phyloP scores from a whole-genome alignment of 805 yeast species.

The Candida berthetii region DNA sequence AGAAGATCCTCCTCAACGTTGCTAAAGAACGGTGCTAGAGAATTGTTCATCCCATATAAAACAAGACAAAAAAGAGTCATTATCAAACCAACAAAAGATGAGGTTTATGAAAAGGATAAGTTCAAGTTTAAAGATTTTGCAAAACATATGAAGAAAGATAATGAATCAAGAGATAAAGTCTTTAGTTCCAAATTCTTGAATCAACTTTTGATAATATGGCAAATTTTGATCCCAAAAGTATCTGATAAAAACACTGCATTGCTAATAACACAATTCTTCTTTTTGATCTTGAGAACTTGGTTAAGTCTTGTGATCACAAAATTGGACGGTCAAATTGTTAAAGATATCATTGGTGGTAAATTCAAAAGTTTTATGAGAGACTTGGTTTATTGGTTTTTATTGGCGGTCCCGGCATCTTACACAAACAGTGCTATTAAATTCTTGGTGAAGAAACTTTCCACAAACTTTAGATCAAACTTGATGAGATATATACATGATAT shows the following conservation, averaged over 20 bases:
- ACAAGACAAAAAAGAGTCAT: slow-evolving; percentile 19
- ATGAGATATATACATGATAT: slow-evolving; percentile 86
- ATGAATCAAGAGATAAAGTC: slow-evolving; percentile 17
- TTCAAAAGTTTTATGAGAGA: slow-evolving; percentile 72
- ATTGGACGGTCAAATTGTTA: slow-evolving; percentile 87
- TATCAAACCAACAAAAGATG: slow-evolving; percentile 21
- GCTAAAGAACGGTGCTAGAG: slow-evolving; percentile 23
- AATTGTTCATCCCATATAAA: slow-evolving; percentile 21
- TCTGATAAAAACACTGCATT: slow-evolving; percentile 61
- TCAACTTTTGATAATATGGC: slow-evolving; percentile 72
- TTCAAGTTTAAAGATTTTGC: slow-evolving; percentile 20
- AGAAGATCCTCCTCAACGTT: slow-evolving; percentile 21
- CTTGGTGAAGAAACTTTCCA: slow-evolving; percentile 66
- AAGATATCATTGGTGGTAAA: slow-evolving; percentile 78
- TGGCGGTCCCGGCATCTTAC: slow-evolving; percentile 91
- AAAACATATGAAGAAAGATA: slow-evolving; percentile 15
- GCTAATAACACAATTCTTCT: slow-evolving; percentile 63
- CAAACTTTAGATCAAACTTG: slow-evolving; percentile 79
- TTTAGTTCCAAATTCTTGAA: slow-evolving; percentile 61
- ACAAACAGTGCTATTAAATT: slow-evolving; percentile 87
- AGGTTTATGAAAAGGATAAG: slow-evolving; percentile 19
- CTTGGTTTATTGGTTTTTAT: slow-evolving; percentile 77
- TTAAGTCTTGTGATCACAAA: slow-evolving; percentile 79
- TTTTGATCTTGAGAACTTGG: slow-evolving; percentile 80
- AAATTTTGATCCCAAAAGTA: slow-evolving; percentile 72